Conservation (phyloP, 352 stramenopile genomes). For the Phytophthora cactorum region DNA sequence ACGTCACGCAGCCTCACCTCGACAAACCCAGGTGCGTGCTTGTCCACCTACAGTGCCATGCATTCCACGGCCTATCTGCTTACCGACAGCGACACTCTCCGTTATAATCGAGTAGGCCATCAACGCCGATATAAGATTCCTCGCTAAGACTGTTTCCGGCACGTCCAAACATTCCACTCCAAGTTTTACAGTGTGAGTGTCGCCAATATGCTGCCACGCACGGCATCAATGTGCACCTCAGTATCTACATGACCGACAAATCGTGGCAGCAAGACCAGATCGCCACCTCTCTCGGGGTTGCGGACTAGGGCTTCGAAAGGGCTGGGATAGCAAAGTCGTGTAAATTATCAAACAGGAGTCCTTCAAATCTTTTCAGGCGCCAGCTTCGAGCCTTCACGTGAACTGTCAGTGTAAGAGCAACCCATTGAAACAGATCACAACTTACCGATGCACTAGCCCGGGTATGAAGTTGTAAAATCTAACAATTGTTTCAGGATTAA, state of each 20-base stretch:
- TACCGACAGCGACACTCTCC: slow-evolving; percentile 41
- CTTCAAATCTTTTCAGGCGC: too few relatives aligned
- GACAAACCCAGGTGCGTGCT: slow-evolving; percentile 29
- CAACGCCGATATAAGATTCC: slow-evolving; percentile 56
- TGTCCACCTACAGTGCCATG: slow-evolving; percentile 71
- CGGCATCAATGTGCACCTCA: slow-evolving; percentile 66
- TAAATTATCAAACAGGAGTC: too few relatives aligned
- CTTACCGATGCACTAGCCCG: too few relatives aligned
- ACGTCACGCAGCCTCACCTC: slow-evolving; percentile 31
- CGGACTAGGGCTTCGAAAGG: too few relatives aligned
- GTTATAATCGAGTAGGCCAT: slow-evolving; percentile 41
- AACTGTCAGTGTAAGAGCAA: too few relatives aligned
- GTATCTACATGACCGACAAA: slow-evolving; percentile 63
- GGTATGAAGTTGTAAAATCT: too few relatives aligned
- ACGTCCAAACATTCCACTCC: slow-evolving; percentile 70
- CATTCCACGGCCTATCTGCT: slow-evolving; percentile 60
- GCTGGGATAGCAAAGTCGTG: too few relatives aligned
- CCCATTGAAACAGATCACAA: too few relatives aligned
- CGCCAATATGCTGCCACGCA: slow-evolving; percentile 54
- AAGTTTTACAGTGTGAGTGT: slow-evolving; percentile 58
- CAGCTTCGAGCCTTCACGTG: too few relatives aligned
- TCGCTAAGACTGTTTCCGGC: slow-evolving; percentile 53
- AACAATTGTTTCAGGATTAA: too few relatives aligned
- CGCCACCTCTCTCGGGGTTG: neutral
- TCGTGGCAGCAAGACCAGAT: slow-evolving; percentile 56